These are phyloP conservation scores for Cyanidioschyzon merolae DNA, from an alignment of 23 red algal genomes.

Conservation along the genomic window DNA sequence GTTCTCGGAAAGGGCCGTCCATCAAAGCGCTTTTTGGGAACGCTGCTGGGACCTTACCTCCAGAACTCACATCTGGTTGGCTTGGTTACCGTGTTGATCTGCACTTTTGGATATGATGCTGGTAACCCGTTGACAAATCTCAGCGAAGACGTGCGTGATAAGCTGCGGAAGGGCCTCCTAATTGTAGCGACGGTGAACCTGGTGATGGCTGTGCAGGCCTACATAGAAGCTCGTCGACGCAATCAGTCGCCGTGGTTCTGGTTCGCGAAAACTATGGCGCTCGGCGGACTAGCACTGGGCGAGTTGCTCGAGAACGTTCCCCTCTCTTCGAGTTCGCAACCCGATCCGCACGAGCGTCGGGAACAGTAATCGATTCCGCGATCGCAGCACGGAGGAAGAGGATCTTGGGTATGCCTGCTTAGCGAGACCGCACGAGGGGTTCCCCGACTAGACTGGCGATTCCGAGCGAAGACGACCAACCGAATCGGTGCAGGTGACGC, in stretches of 20 bases:
- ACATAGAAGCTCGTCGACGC: background rate
- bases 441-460: too few species aligned
- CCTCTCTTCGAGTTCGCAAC: too few species aligned
- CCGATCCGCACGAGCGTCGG: too few species aligned
- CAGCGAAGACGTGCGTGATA: background rate
- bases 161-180: background rate
- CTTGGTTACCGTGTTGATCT: background rate
- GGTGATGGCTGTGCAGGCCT: background rate
- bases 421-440: too few species aligned
- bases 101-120: background rate
- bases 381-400: too few species aligned
- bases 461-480: too few species aligned
- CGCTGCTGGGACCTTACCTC: background rate
- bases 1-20: background rate
- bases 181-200: background rate
- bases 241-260: conserved; percentile 2
- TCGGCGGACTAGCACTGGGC: background rate
- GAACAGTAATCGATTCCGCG: too few species aligned
- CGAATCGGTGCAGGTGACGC: too few species aligned
- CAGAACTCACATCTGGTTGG: conserved; percentile 8
- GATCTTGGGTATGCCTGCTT: too few species aligned
- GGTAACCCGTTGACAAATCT: conserved; percentile 9
- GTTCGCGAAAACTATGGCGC: background rate
- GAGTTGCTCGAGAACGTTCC: background rate
- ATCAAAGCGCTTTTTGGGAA: background rate